Base-by-base conservation (phyloP, 2,329 filamentous ascomycete genomes). In the Fusarium gaditjirri region DNA sequence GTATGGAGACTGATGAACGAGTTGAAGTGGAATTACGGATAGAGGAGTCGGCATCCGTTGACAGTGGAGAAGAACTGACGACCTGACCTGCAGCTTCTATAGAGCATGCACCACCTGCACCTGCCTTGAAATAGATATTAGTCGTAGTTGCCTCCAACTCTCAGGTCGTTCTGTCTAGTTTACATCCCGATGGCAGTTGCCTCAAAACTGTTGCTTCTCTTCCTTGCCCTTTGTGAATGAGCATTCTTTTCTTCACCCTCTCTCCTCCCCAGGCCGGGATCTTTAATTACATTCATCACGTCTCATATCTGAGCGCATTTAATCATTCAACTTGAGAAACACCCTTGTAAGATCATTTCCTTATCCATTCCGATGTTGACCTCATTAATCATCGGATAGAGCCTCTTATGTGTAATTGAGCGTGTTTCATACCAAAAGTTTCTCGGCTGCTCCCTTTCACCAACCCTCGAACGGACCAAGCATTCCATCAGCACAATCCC, bases 211-310 rank as follows among this genome's bases (percentile, higher is more conserved):
- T 42, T 43, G 17, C 59, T 44, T 59, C 50, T 50, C 29, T 21
- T 19, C 42, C 44, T 36, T 55, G 56, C 29, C 31, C 52, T 62
- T 46, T 39, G 55, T 38, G 46, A 46, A 49, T 13, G 39, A 43
- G 41, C 56, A 53, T 54, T 54, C 23, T 25, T 31, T 55, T 36
- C 46, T 47, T 52, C 27, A 31, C 58, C 56, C 50, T 56, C 55
- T 54, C 55, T 58, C 49, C 47, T 61, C 54, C 58, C 46, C 43
- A 53, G 60, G 52, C 69, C 25, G 43, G 65, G 61, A 61, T 44
- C 52, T 69, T 62, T 67, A 68, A 70, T 74, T 69, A 60, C 61
- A 47, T 68, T 61, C 59, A 52, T 56, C 52, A 64, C 56, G 44
- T 43, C 35, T 52, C 64, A 39, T 54, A 56, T 46, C 49, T 46